Evolutionary conservation across 768 basidiomycete species (phyloP).

Genomic region (Rhizopogon roseolus): DNA sequence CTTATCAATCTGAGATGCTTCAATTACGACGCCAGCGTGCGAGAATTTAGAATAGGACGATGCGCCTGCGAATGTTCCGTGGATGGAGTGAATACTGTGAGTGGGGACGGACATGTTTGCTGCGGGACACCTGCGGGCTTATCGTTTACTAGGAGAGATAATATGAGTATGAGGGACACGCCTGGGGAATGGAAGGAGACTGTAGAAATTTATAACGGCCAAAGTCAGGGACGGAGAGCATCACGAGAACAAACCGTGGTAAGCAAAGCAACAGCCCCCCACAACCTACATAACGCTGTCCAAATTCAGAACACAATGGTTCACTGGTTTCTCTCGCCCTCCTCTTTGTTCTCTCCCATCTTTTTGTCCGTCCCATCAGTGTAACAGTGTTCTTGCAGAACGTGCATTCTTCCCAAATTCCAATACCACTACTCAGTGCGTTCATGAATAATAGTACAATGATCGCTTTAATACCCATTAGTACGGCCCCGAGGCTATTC

Average conservation of each 20-base stretch:
- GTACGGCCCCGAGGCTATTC: too few relatives aligned
- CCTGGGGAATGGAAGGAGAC: background rate
- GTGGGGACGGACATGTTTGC: constrained; percentile 19
- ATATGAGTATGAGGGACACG: background rate
- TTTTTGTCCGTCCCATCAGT: constrained; percentile 7
- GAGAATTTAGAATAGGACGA: constrained; percentile 14
- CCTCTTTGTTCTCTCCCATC: constrained; percentile 6
- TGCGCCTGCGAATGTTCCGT: constrained; percentile 26
- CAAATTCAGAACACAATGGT: constrained; percentile 5
- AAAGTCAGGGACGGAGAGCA: background rate
- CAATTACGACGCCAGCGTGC: constrained; percentile 24
- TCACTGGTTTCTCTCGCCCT: constrained; percentile 14
- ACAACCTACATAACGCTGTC: background rate
- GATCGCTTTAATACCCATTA: too few relatives aligned
- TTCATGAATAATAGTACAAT: too few relatives aligned
- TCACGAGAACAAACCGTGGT: background rate
- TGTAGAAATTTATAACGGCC: constrained; percentile 3
- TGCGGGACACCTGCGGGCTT: constrained; percentile 7
- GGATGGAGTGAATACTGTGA: constrained; percentile 26
- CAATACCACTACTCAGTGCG: too few relatives aligned
- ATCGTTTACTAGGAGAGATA: constrained; percentile 5
- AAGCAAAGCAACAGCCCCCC: background rate
- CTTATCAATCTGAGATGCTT: constrained; percentile 12
- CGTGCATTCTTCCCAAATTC: too few relatives aligned
- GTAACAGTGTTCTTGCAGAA: background rate